Evolutionary conservation across 2,329 filamentous ascomycete species (phyloP).

Genomic region (Byssothecium circinans): DNA sequence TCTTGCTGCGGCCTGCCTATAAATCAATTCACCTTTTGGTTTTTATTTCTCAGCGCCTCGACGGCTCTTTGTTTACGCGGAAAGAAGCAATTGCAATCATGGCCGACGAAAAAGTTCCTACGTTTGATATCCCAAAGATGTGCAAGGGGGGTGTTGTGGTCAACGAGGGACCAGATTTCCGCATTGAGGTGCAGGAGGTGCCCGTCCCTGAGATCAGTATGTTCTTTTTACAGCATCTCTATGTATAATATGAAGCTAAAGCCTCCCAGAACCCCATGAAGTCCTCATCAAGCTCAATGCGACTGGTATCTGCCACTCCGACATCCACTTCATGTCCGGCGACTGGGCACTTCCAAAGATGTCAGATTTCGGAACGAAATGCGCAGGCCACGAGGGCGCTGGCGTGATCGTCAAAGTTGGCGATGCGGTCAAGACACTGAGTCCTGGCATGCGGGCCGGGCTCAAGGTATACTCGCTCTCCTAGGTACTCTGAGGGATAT

Average conservation of each 20-base stretch:
- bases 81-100: constrained; percentile 11
- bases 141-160: constrained; percentile 58
- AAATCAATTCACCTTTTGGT: no score
- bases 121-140: constrained; percentile 50
- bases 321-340: constrained; percentile 60
- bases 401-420: constrained; percentile 62
- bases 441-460: constrained; percentile 39
- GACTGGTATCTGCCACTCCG: constrained; percentile 61
- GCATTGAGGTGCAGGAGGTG: constrained; percentile 51
- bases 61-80: not conserved
- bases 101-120: constrained; percentile 27
- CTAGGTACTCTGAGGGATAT: not conserved
- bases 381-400: constrained; percentile 59
- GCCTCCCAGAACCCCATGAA: constrained; percentile 52
- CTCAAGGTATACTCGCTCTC: constrained; percentile 31
- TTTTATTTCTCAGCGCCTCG: no score
- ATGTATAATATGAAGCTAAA: not conserved
- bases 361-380: constrained; percentile 47
- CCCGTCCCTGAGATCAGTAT: constrained; percentile 52
- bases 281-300: constrained; percentile 60
- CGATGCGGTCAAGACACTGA: constrained; percentile 55
- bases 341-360: constrained; percentile 52
- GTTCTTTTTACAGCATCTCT: not conserved
- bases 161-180: constrained; percentile 55
- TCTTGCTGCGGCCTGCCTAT: no score